Conservation (phyloP, 163 green algal species). For the Trebouxiophyceae sp. region DNA sequence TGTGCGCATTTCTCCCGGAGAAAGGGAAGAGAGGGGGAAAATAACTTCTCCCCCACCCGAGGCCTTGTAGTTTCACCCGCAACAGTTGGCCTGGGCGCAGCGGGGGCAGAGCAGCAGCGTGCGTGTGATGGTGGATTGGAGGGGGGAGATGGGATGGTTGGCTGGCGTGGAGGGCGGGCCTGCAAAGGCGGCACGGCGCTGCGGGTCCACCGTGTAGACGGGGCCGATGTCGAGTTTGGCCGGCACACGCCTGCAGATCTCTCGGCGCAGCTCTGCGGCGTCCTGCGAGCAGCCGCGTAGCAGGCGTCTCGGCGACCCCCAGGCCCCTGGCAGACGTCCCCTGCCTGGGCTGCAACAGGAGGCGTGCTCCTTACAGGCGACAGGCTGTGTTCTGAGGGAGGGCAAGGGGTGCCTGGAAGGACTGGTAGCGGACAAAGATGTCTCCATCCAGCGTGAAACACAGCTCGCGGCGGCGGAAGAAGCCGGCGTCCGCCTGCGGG, state of each 20-base stretch:
- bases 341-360: neutral
- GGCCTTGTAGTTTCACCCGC: too few relatives aligned
- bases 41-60: too few relatives aligned
- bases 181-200: slow-evolving; percentile 59
- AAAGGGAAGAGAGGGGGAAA: too few relatives aligned
- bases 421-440: slow-evolving; percentile 97
- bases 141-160: too few relatives aligned
- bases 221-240: slow-evolving; percentile 98
- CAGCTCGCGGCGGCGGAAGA: slow-evolving; percentile 84
- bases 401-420: slow-evolving; percentile 78
- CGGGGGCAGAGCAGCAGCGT: neutral
- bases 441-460: slow-evolving; percentile 97
- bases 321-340: neutral
- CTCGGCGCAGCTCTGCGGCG: slow-evolving; percentile 46
- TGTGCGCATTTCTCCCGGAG: too few relatives aligned
- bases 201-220: slow-evolving; percentile 90
- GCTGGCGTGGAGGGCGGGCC: too few relatives aligned
- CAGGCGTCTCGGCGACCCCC: neutral
- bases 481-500: slow-evolving; percentile 58
- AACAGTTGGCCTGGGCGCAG: too few relatives aligned
- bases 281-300: slow-evolving; percentile 33
- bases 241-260: slow-evolving; percentile 60
- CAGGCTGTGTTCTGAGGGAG: too few relatives aligned
- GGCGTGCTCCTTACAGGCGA: neutral
- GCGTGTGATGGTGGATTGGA: too few relatives aligned